phyloP scores from a whole-genome alignment of 306 rosid species.

The Quercus mongolica region DNA sequence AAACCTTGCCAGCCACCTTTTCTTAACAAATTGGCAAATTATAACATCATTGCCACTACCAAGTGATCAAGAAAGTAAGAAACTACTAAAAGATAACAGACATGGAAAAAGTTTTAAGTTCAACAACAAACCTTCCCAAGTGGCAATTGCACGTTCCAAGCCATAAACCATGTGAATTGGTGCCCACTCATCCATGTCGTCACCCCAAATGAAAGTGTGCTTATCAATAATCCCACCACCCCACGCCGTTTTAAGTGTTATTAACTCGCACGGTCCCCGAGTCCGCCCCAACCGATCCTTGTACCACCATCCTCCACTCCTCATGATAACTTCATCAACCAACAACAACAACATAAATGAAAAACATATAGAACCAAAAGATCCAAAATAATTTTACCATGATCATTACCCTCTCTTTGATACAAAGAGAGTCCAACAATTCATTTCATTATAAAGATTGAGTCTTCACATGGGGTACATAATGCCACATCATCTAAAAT shows the following conservation, averaged over 20 bases:
- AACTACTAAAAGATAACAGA: background rate
- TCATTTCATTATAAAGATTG: too few species aligned
- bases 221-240: constrained; percentile 89
- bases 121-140: constrained; percentile 87
- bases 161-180: constrained; percentile 97
- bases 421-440: too few species aligned
- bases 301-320: constrained; percentile 76
- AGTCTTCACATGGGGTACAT: too few species aligned
- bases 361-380: background rate
- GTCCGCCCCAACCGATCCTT: constrained; percentile 93
- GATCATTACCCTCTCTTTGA: too few species aligned
- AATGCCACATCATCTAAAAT: too few species aligned
- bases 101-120: background rate
- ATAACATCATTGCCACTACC: background rate
- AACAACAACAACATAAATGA: constrained; percentile 19
- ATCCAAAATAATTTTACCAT: too few species aligned
- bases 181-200: constrained; percentile 96
- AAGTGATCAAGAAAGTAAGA: background rate
- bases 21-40: background rate
- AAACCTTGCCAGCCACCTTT: background rate
- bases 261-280: constrained; percentile 74
- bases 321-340: constrained; percentile 66
- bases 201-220: constrained; percentile 97
- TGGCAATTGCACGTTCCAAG: constrained; percentile 88
- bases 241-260: constrained; percentile 86